Evolutionary conservation across 192 early-diverging fungal genomes (phyloP).

Genomic region (Allomyces macrogynus): DNA sequence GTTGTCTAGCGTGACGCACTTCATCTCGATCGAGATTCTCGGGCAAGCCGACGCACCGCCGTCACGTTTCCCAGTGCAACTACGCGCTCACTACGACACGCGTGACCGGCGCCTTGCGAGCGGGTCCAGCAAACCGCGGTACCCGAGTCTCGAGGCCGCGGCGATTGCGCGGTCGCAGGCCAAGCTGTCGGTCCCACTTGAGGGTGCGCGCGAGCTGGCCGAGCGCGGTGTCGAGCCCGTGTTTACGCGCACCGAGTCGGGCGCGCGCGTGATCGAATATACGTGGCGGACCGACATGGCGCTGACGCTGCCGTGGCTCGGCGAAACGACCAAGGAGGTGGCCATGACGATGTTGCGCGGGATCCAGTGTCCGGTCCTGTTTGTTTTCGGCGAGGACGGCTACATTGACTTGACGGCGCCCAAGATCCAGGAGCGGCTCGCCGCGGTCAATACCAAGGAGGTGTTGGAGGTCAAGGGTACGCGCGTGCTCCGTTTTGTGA

Average conservation of each 20-base stretch:
- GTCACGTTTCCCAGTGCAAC: no score
- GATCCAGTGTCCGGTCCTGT: background rate
- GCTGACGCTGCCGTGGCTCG: background rate
- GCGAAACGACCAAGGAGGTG: background rate
- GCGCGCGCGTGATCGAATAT: background rate
- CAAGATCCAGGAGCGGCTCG: background rate
- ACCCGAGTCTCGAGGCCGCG: background rate
- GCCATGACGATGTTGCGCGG: background rate
- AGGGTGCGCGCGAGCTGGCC: background rate
- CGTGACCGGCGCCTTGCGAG: no score
- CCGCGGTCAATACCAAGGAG: background rate
- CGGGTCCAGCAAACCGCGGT: background rate
- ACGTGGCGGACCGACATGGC: background rate
- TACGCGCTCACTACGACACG: no score
- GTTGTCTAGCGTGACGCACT: background rate
- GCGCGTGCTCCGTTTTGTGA: no score
- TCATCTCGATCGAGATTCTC: background rate
- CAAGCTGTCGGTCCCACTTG: background rate
- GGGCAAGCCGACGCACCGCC: background rate
- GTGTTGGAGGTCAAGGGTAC: background rate
- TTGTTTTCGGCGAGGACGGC: background rate
- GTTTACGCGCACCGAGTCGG: background rate
- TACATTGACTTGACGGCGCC: background rate
- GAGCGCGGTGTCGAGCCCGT: background rate
- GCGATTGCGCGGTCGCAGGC: background rate